Conservation (phyloP, 176 grass and related monocot genomes). For the Phoenix roebelenii region DNA sequence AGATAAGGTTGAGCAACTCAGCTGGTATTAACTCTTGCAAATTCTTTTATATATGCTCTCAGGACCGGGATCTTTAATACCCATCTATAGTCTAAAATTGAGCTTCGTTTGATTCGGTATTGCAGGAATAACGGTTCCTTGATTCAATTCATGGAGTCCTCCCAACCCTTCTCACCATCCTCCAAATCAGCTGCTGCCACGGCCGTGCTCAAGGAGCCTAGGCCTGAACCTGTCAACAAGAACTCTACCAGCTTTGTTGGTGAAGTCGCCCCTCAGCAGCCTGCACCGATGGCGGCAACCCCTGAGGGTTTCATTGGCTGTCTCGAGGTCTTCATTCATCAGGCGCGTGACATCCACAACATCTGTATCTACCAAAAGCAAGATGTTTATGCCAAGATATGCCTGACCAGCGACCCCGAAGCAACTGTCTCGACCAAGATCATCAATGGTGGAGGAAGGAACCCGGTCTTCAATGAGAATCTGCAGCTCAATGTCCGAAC, state of each 20-base stretch:
- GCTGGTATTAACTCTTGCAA: too few relatives aligned
- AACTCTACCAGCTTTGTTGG: slow-evolving; percentile 12
- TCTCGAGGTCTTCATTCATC: slow-evolving; percentile 64
- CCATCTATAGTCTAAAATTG: too few relatives aligned
- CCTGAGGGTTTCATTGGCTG: slow-evolving; percentile 38
- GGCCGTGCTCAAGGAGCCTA: not conserved
- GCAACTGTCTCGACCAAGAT: slow-evolving; percentile 60
- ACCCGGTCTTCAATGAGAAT: slow-evolving; percentile 69
- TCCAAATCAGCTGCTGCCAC: not conserved
- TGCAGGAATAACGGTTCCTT: too few relatives aligned
- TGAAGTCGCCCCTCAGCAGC: slow-evolving; percentile 6
- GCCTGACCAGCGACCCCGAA: slow-evolving; percentile 41
- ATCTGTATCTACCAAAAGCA: slow-evolving; percentile 98
- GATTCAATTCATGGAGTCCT: too few relatives aligned
- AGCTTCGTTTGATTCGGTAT: too few relatives aligned
- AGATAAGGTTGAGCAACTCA: too few relatives aligned
- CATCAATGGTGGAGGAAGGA: slow-evolving; percentile 67
- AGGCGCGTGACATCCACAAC: slow-evolving; percentile 87
- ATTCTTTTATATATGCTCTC: too few relatives aligned
- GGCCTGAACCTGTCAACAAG: slow-evolving; percentile 18
- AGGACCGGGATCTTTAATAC: too few relatives aligned
- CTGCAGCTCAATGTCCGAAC: slow-evolving; percentile 45
- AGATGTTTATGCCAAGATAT: slow-evolving; percentile 85
- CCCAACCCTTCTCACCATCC: not conserved
- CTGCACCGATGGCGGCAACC: not conserved